Percentiles rank a stretch among this genome's conserved stretches.
These are phyloP conservation scores for Xylaria sp. DNA, from an alignment of 2,329 filamentous ascomycete species.

Conservation along the genomic window DNA sequence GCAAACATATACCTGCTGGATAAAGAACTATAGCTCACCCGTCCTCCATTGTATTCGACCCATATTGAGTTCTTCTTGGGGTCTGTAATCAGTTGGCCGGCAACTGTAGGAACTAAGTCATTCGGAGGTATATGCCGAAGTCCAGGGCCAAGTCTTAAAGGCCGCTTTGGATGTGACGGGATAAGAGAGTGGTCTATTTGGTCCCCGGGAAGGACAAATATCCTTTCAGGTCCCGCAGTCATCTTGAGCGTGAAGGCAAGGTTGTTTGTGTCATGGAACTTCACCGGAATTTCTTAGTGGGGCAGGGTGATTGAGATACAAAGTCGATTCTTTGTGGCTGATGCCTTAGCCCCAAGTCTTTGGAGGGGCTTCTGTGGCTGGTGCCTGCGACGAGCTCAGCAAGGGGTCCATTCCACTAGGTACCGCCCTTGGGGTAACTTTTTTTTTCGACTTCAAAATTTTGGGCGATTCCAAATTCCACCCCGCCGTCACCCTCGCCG, in stretches of 20 bases:
- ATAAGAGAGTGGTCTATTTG: slow-evolving; percentile 66
- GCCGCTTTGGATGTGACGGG: slow-evolving; percentile 67
- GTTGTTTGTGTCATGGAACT: slow-evolving; percentile 11
- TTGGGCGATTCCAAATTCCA: slow-evolving; percentile 19
- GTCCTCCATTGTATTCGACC: slow-evolving; percentile 71
- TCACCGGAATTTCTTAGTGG: slow-evolving; percentile 12
- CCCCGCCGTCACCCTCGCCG: slow-evolving; percentile 8
- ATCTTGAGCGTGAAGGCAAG: slow-evolving; percentile 44
- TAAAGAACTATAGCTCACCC: slow-evolving; percentile 51
- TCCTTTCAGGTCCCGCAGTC: slow-evolving; percentile 52
- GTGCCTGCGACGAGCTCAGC: slow-evolving; percentile 17
- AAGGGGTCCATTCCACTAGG: slow-evolving; percentile 7
- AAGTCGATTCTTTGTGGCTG: slow-evolving; percentile 20
- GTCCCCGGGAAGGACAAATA: slow-evolving; percentile 82
- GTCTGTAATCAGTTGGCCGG: slow-evolving; percentile 69
- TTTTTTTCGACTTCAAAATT: slow-evolving; percentile 27
- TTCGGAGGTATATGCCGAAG: slow-evolving; percentile 80
- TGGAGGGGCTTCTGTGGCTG: slow-evolving; percentile 37
- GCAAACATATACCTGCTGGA: slow-evolving; percentile 2
- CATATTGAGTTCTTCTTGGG: slow-evolving; percentile 75
- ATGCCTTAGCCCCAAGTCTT: background rate
- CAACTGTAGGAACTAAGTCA: slow-evolving; percentile 69
- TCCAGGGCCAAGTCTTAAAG: slow-evolving; percentile 81
- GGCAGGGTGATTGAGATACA: background rate
- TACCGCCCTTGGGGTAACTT: slow-evolving; percentile 19